phyloP scores from a whole-genome alignment of 805 yeast genomes.

The Starmerella potacharoeniae region DNA sequence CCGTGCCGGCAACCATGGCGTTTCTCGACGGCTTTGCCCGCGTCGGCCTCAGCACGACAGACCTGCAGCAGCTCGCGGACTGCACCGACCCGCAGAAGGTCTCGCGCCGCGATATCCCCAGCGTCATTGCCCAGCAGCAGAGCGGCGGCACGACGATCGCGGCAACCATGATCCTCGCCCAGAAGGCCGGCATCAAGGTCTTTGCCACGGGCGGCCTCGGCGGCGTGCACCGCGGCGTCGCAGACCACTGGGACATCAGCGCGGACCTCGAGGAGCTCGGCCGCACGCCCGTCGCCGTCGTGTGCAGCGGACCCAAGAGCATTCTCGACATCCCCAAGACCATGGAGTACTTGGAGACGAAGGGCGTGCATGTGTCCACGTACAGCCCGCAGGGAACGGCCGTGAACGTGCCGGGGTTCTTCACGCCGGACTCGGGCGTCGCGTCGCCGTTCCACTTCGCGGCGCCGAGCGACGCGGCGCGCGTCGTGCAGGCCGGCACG shows the following conservation, averaged over 20 bases:
- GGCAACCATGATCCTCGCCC: constrained; percentile 72
- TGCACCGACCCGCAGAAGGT: constrained; percentile 40
- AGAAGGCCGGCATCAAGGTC: constrained; percentile 63
- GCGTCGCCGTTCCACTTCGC: constrained; percentile 54
- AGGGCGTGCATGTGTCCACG: constrained; percentile 79
- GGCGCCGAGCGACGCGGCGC: constrained; percentile 50
- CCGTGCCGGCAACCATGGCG: constrained; percentile 76
- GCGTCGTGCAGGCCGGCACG: constrained; percentile 38
- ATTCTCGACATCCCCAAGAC: constrained; percentile 72
- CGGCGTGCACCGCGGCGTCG: constrained; percentile 77
- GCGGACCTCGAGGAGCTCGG: constrained; percentile 82
- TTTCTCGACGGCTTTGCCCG: constrained; percentile 59
- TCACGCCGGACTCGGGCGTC: constrained; percentile 63
- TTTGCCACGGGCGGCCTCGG: constrained; percentile 93
- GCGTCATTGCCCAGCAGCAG: constrained; percentile 48
- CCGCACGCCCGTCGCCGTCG: constrained; percentile 76
- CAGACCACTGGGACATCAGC: constrained; percentile 63
- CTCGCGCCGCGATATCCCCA: constrained; percentile 70
- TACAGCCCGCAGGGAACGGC: constrained; percentile 40
- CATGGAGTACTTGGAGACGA: constrained; percentile 77
- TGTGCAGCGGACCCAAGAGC: constrained; percentile 84
- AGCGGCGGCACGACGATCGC: constrained; percentile 88
- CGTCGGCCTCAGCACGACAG: constrained; percentile 47
- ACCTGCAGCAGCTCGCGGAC: constrained; percentile 43
- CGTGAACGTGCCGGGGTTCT: constrained; percentile 61